Conservation (phyloP, 2,329 filamentous ascomycete species). For the Stagonosporopsis cucurbitacearum region DNA sequence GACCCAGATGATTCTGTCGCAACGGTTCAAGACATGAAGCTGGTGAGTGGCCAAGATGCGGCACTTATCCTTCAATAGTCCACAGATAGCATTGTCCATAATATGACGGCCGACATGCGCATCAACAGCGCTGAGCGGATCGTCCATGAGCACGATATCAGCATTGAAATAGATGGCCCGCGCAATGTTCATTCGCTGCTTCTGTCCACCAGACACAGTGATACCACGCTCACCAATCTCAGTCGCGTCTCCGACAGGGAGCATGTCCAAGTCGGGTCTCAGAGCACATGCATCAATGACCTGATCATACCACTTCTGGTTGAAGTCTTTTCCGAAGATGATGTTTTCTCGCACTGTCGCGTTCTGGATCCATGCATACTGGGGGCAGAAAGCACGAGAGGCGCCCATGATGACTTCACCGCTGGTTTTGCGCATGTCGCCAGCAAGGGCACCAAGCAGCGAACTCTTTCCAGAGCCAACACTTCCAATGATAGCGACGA, state of each 20-base stretch:
- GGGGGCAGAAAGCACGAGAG: constrained; percentile 86
- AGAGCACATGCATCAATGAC: constrained; percentile 89
- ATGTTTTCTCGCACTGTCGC: constrained; percentile 88
- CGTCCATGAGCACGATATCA: constrained; percentile 69
- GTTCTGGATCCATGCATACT: constrained; percentile 98
- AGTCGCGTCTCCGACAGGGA: constrained; percentile 86
- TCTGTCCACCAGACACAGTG: constrained; percentile 93
- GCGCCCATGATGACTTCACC: constrained; percentile 79
- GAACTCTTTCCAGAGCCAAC: constrained; percentile 92
- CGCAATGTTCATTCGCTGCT: constrained; percentile 93
- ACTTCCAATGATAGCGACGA: constrained; percentile 85
- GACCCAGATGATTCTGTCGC: constrained; percentile 93
- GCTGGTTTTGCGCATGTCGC: constrained; percentile 86
- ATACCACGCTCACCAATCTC: constrained; percentile 97
- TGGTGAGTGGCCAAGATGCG: constrained; percentile 94
- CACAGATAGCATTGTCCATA: constrained; percentile 93
- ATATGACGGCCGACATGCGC: constrained; percentile 71
- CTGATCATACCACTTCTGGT: constrained; percentile 78
- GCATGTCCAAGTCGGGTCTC: constrained; percentile 84
- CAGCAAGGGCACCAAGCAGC: constrained; percentile 83
- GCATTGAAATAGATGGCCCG: constrained; percentile 72
- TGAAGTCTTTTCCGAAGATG: constrained; percentile 77
- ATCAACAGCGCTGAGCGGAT: constrained; percentile 65
- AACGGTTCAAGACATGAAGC: constrained; percentile 87
- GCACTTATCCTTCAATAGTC: constrained; percentile 86